Evolutionary conservation across 768 basidiomycete species (phyloP).

Genomic region (Austroboletus eburneus): DNA sequence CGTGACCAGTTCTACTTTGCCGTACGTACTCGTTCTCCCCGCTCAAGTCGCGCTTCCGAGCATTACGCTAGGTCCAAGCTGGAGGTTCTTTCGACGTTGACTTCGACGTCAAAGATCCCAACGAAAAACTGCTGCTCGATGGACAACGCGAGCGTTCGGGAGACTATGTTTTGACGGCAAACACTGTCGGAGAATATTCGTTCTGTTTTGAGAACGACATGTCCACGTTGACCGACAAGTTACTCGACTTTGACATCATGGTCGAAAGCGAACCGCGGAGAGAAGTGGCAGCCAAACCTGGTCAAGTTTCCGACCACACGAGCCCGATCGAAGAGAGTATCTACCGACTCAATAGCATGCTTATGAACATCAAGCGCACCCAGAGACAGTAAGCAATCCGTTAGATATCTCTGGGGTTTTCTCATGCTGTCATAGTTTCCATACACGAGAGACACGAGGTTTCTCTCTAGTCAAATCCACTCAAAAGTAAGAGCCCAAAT

Average conservation of each 20-base stretch:
- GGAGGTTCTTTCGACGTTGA: constrained; percentile 97
- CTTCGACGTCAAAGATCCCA: constrained; percentile 89
- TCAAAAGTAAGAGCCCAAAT: constrained; percentile 53
- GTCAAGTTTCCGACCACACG: constrained; percentile 89
- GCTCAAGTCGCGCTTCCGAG: neutral
- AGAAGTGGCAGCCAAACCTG: constrained; percentile 82
- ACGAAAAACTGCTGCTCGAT: constrained; percentile 81
- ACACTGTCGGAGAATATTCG: constrained; percentile 82
- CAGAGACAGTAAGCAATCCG: constrained; percentile 78
- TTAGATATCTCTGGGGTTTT: neutral
- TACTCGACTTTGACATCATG: constrained; percentile 96
- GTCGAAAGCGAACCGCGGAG: constrained; percentile 94
- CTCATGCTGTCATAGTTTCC: constrained; percentile 56
- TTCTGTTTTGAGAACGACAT: constrained; percentile 99
- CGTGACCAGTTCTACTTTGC: constrained; percentile 87
- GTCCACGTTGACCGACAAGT: constrained; percentile 88
- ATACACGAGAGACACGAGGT: constrained; percentile 92
- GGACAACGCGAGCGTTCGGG: constrained; percentile 90
- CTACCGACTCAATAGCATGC: constrained; percentile 81
- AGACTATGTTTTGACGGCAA: constrained; percentile 96
- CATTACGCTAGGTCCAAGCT: constrained; percentile 72
- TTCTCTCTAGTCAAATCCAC: constrained; percentile 90
- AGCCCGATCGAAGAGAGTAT: constrained; percentile 93
- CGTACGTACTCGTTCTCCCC: constrained; percentile 43
- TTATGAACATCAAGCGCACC: constrained; percentile 85